phyloP scores from a whole-genome alignment of 2,329 filamentous ascomycete genomes.

The Fusarium sp. region DNA sequence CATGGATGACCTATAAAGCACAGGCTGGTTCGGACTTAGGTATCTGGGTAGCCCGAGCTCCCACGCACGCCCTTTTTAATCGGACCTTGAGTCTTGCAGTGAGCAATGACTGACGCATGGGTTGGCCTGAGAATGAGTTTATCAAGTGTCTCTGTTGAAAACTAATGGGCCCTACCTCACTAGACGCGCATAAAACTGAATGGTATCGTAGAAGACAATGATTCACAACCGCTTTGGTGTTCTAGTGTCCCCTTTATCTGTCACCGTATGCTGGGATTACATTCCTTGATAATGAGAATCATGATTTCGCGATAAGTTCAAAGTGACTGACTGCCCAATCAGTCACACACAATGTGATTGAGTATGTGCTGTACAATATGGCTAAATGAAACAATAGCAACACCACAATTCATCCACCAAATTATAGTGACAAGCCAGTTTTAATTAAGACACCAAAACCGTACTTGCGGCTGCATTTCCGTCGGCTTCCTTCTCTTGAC shows the following conservation, averaged over 20 bases:
- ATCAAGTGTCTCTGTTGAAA: slow-evolving; percentile 5
- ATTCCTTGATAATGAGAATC: slow-evolving; percentile 5
- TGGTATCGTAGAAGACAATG: neutral
- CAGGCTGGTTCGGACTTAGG: neutral
- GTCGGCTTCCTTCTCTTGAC: slow-evolving; percentile 24
- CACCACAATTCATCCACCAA: neutral
- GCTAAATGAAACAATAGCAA: neutral
- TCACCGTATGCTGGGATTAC: neutral
- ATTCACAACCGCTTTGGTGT: neutral
- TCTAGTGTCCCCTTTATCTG: neutral
- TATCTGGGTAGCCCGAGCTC: neutral
- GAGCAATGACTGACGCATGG: neutral
- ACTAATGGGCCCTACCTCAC: slow-evolving; percentile 1
- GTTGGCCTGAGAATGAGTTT: neutral
- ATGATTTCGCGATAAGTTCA: neutral
- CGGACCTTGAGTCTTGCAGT: slow-evolving; percentile 1
- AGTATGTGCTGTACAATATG: too few relatives aligned
- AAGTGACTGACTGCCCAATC: neutral
- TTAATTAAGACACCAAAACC: slow-evolving; percentile 51
- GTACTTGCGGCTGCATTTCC: slow-evolving; percentile 51
- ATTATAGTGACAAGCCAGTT: neutral
- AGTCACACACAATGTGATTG: neutral
- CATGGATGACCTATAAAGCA: neutral
- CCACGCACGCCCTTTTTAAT: slow-evolving; percentile 2
- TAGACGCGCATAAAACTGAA: slow-evolving; percentile 17